These are phyloP conservation scores for Paspalum notatum DNA, from an alignment of 176 grass and related monocot genomes.

Conservation along the genomic window DNA sequence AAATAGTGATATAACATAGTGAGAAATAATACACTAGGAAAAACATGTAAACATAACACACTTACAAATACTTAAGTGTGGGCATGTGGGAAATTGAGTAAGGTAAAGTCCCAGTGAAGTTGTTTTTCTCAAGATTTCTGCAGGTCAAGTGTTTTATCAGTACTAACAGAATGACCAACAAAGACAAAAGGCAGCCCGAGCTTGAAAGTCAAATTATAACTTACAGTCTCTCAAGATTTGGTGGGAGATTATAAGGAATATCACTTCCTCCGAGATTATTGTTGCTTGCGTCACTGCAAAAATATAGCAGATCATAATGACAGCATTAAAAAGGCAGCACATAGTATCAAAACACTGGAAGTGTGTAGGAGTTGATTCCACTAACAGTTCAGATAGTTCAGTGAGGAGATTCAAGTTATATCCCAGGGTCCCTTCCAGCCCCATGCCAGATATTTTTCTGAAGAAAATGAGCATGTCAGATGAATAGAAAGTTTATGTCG, in stretches of 20 bases:
- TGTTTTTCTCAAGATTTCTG: slow-evolving; percentile 82
- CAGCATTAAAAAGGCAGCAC: background rate
- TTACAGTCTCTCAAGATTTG: slow-evolving; percentile 83
- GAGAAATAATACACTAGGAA: slow-evolving; percentile 10
- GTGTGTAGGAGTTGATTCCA: slow-evolving; percentile 28
- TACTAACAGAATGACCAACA: background rate
- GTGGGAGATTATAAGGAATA: slow-evolving; percentile 81
- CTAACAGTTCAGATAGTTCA: slow-evolving; percentile 76
- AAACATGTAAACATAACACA: slow-evolving; percentile 16
- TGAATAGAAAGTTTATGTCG: slow-evolving; percentile 19
- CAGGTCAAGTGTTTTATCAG: slow-evolving; percentile 36
- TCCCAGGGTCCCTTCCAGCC: slow-evolving; percentile 70
- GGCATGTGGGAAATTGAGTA: slow-evolving; percentile 73
- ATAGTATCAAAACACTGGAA: background rate
- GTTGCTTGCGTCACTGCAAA: slow-evolving; percentile 73
- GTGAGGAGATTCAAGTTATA: slow-evolving; percentile 78
- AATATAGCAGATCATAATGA: slow-evolving; percentile 34
- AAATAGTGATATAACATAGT: slow-evolving; percentile 22
- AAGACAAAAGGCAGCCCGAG: background rate
- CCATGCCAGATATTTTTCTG: slow-evolving; percentile 75
- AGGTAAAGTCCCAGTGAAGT: slow-evolving; percentile 66
- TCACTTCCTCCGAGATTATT: slow-evolving; percentile 77
- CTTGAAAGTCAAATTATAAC: slow-evolving; percentile 34
- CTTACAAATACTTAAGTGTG: slow-evolving; percentile 75
- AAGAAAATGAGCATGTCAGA: slow-evolving; percentile 51